phyloP scores from a whole-genome alignment of 148 eudicot species.

The Spergularia marina region DNA sequence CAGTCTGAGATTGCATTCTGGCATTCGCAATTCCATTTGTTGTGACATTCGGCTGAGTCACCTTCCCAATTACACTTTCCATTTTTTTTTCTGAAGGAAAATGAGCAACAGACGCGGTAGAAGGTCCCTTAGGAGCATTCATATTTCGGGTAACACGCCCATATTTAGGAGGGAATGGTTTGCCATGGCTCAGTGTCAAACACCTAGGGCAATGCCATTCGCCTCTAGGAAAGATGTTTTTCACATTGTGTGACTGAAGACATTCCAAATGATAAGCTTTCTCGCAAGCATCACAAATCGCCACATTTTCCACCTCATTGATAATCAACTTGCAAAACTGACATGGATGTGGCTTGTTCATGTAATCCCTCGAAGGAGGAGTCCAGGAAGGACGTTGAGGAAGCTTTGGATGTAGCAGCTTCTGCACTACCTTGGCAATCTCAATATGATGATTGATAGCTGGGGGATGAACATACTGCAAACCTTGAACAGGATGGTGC shows the following conservation, averaged over 20 bases:
- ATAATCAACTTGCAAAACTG: slow-evolving; percentile 63
- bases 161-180: slow-evolving; percentile 89
- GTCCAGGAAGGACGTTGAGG: slow-evolving; percentile 57
- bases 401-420: slow-evolving; percentile 50
- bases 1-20: slow-evolving; percentile 33
- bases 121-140: slow-evolving; percentile 47
- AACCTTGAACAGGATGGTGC: slow-evolving; percentile 49
- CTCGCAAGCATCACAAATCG: slow-evolving; percentile 95
- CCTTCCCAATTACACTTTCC: slow-evolving; percentile 35
- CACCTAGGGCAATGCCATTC: slow-evolving; percentile 97
- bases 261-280: slow-evolving; percentile 85
- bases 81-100: slow-evolving; percentile 45
- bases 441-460: slow-evolving; percentile 53
- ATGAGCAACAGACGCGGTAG: slow-evolving; percentile 39
- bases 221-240: slow-evolving; percentile 57
- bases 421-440: slow-evolving; percentile 72
- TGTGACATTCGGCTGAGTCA: slow-evolving; percentile 37
- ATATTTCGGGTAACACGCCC: slow-evolving; percentile 91
- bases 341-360: slow-evolving; percentile 73
- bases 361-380: slow-evolving; percentile 87
- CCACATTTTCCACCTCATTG: slow-evolving; percentile 68
- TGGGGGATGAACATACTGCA: slow-evolving; percentile 41
- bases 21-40: slow-evolving; percentile 38
- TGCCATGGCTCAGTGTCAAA: slow-evolving; percentile 64
- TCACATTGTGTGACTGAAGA: slow-evolving; percentile 58